Conservation (phyloP, 352 stramenopile genomes). For the Globisporangium acanthophoron region DNA sequence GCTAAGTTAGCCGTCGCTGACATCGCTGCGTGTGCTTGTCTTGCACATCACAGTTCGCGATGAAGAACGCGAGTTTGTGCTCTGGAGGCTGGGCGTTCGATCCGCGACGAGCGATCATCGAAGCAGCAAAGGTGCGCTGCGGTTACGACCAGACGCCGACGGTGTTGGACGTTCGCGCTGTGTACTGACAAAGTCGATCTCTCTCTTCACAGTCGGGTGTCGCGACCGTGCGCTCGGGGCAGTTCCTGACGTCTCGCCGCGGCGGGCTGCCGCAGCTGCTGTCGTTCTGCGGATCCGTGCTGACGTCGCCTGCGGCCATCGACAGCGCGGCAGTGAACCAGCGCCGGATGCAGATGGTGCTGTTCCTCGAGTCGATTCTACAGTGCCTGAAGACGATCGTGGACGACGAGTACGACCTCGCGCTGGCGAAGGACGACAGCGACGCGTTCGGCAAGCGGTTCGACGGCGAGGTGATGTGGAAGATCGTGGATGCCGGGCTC, state of each 20-base stretch:
- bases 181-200: not conserved
- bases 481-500: constrained; percentile 55
- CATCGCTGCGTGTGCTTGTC: not conserved
- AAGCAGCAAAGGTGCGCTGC: constrained; percentile 52
- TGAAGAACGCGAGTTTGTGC: constrained; percentile 73
- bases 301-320: constrained; percentile 21
- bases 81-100: constrained; percentile 65
- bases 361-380: constrained; percentile 77
- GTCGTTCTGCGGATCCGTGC: constrained; percentile 29
- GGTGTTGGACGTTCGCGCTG: not conserved
- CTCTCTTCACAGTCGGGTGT: constrained; percentile 31
- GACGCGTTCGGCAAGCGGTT: constrained; percentile 71
- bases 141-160: not conserved
- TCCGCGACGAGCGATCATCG: constrained; percentile 62
- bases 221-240: constrained; percentile 64
- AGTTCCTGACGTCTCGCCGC: constrained; percentile 57
- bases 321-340: constrained; percentile 53
- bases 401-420: constrained; percentile 65
- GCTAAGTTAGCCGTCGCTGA: not conserved
- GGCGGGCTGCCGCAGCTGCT: constrained; percentile 32
- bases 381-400: constrained; percentile 74
- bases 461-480: constrained; percentile 71
- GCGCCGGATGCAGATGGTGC: constrained; percentile 72
- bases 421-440: constrained; percentile 59
- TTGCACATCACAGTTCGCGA: constrained; percentile 46